Evolutionary conservation across 257 asterid genomes (phyloP).

Genomic region (Marsdenia floribunda): DNA sequence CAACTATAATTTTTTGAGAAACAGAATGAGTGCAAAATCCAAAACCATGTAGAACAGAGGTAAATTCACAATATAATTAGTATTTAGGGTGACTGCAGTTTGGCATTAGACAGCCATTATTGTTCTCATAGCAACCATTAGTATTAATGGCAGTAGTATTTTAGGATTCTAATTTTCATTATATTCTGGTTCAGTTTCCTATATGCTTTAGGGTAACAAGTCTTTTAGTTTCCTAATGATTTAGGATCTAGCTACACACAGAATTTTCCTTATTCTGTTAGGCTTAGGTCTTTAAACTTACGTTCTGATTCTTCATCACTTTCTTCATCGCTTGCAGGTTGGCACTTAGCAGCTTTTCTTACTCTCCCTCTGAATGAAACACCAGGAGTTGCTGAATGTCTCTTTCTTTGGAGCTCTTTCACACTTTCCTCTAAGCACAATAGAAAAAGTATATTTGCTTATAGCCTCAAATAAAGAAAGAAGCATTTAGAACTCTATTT

Average conservation of each 20-base stretch:
- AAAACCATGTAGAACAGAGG: not conserved
- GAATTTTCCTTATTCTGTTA: too few relatives aligned
- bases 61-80: not conserved
- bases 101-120: too few relatives aligned
- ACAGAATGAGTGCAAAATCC: slow-evolving; percentile 8
- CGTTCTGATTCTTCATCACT: slow-evolving; percentile 87
- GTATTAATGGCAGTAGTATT: too few relatives aligned
- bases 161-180: too few relatives aligned
- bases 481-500: not conserved
- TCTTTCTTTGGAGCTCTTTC: slow-evolving; percentile 86
- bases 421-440: slow-evolving; percentile 63
- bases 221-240: too few relatives aligned
- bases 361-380: slow-evolving; percentile 79
- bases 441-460: slow-evolving; percentile 17
- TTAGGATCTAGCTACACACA: too few relatives aligned
- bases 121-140: too few relatives aligned
- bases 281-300: slow-evolving; percentile 22
- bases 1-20: slow-evolving; percentile 50
- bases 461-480: not conserved
- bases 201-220: too few relatives aligned
- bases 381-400: slow-evolving; percentile 74
- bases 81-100: slow-evolving; percentile 4
- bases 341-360: slow-evolving; percentile 75
- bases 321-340: slow-evolving; percentile 68
- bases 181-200: too few relatives aligned